A percentile compares a stretch with the other conserved stretches of the same genome.
phyloP scores from a whole-genome alignment of 441 rosid species.

The Breynia disticha region DNA sequence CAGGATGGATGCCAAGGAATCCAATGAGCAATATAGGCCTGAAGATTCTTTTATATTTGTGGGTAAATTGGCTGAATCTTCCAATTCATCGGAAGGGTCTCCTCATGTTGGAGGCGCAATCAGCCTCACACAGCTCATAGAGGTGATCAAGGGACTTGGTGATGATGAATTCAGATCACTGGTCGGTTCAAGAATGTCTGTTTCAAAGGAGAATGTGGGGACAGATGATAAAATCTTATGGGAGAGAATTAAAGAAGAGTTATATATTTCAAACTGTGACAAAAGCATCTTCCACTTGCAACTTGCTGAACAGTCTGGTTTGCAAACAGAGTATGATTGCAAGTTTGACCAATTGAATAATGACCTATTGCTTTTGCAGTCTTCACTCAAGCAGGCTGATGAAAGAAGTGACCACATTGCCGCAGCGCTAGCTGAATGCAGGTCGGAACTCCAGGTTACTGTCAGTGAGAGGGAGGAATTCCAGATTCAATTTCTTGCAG shows the following conservation, averaged over 20 bases:
- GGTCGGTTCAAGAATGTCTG: constrained; percentile 39
- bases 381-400: constrained; percentile 33
- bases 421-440: constrained; percentile 60
- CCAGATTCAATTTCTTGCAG: constrained; percentile 38
- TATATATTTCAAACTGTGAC: constrained; percentile 45
- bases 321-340: constrained; percentile 41
- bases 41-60: constrained; percentile 33
- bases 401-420: constrained; percentile 40
- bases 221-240: constrained; percentile 15
- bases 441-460: constrained; percentile 52
- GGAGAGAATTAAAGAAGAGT: constrained; percentile 63
- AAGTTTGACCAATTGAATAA: constrained; percentile 36
- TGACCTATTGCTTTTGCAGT: constrained; percentile 45
- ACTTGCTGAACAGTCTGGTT: constrained; percentile 51
- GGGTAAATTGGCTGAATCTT: constrained; percentile 18
- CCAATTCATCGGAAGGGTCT: constrained; percentile 25
- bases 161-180: constrained; percentile 55
- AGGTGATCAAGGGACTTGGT: constrained; percentile 44
- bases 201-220: constrained; percentile 25
- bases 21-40: constrained; percentile 29
- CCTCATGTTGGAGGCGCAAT: constrained; percentile 30
- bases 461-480: constrained; percentile 44
- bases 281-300: constrained; percentile 59
- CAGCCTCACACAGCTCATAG: constrained; percentile 42
- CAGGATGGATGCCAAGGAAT: constrained; percentile 22